Percentiles rank a stretch among this genome's conserved stretches.
Evolutionary conservation across 345 rosid genomes (phyloP).

Genomic region (Psidium guajava): DNA sequence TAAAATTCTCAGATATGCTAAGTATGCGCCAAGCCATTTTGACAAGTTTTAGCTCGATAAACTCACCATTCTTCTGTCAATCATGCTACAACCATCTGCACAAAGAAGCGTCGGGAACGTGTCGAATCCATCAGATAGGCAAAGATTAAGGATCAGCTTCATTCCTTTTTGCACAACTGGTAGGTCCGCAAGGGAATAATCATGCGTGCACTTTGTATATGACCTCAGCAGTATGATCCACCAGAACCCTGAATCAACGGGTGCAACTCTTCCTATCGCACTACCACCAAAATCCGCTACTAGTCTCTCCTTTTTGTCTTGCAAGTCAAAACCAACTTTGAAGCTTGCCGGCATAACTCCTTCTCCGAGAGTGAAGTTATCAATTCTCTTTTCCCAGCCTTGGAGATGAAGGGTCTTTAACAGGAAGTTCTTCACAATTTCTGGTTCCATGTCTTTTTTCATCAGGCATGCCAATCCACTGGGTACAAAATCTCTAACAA

Average conservation of each 20-base stretch:
- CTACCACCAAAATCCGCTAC: conserved; percentile 51
- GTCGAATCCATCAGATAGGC: conserved; percentile 54
- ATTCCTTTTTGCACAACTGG: conserved; percentile 50
- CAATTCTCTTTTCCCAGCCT: conserved; percentile 45
- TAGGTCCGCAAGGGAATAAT: conserved; percentile 26
- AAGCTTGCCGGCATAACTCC: conserved; percentile 60
- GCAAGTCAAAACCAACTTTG: conserved; percentile 27
- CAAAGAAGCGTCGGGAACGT: conserved; percentile 57
- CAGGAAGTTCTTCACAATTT: conserved; percentile 37
- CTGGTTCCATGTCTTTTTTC: conserved; percentile 23
- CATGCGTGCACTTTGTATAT: conserved; percentile 44
- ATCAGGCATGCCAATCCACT: conserved; percentile 35
- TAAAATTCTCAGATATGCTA: background rate
- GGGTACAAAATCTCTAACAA: conserved; percentile 46
- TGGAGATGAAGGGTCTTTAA: conserved; percentile 41
- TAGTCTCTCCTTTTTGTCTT: conserved; percentile 18
- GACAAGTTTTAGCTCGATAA: background rate
- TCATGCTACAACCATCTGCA: conserved; percentile 60
- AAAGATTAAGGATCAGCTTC: conserved; percentile 33
- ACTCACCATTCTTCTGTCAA: conserved; percentile 55
- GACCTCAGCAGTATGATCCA: conserved; percentile 56
- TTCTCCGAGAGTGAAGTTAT: conserved; percentile 41
- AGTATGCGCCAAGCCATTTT: background rate
- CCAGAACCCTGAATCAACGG: conserved; percentile 67
- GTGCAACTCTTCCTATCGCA: conserved; percentile 55